Evolutionary conservation across 179 eudicot species (phyloP).

Genomic region (Spergularia azorica): DNA sequence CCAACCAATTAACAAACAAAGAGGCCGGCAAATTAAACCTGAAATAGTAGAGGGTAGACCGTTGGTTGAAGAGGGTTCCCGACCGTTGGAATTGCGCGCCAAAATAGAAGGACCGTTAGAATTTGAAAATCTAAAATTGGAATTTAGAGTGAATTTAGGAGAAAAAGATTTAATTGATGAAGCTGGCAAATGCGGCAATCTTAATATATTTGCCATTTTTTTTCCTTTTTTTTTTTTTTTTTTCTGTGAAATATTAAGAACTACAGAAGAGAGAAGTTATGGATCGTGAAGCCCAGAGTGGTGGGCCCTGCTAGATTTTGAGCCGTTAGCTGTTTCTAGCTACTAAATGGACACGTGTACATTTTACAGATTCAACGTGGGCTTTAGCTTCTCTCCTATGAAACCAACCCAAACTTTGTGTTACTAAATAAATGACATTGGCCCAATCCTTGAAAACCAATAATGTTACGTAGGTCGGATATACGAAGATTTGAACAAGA

Average conservation of each 20-base stretch:
- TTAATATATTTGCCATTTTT: conserved; percentile 25
- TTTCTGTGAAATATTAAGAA: too few species aligned
- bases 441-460: too few species aligned
- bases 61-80: conserved; percentile 18
- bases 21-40: conserved; percentile 14
- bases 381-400: too few species aligned
- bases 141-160: conserved; percentile 1
- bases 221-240: too few species aligned
- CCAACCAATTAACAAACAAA: neutral
- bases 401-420: too few species aligned
- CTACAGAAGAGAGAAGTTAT: neutral
- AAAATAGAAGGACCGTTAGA: conserved; percentile 27
- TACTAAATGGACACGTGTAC: conserved; percentile 21
- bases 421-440: too few species aligned
- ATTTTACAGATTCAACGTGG: too few species aligned
- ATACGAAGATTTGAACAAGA: too few species aligned
- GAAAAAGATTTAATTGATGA: conserved; percentile 5
- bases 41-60: conserved; percentile 31
- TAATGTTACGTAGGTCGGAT: too few species aligned
- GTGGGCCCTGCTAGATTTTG: neutral
- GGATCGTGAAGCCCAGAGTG: neutral
- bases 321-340: conserved; percentile 16
- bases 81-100: conserved; percentile 41
- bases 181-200: conserved; percentile 8
- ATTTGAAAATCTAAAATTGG: conserved; percentile 4